Evolutionary conservation across 2,329 filamentous ascomycete species (phyloP), one percentile per base, ranked within the genome.

Genomic region (Xylariaceae sp.): DNA sequence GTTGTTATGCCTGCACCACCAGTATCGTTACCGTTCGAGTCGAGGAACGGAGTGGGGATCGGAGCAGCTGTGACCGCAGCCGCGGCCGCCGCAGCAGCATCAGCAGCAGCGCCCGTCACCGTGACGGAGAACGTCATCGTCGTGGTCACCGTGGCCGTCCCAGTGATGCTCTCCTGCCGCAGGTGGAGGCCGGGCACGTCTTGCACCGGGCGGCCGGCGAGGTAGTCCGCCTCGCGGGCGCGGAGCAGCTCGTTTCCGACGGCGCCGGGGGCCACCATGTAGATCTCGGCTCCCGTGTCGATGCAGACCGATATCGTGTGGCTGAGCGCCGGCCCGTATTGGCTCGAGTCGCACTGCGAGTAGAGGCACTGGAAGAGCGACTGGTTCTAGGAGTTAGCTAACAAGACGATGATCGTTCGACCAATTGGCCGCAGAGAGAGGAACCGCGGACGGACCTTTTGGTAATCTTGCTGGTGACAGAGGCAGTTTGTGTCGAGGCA

Each of bases 321-420:
- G 32, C 63, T 62, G 5, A 71, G 64, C 12, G 68, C 66, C 9
- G 61, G 57, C 37, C 68, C 68, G 48, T 71, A 71, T 14, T 68
- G 54, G 20, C 51, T 52, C 9, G 65, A 56, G 50, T 71, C 69
- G 55, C 69, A 71, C 58, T 71, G 69, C 0, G 67, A 67, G 44
- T 70, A 70, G n/a, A 71, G 66, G 20, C 69, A 70, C 41, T 70
- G 68, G 46, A 70, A 71, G 19, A 70, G 63, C 2, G 67, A 66
- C 68, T 71, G 20, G 1, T 44, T 10, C 40, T 1, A 7, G 21
- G 2, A 2, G 44, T 52, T 16, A 48, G 48, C 20, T 50, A 40
- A 21, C 4, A 9, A 5, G 32, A n/a, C n/a, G n/a, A n/a, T n/a
- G n/a, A n/a, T n/a, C n/a, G n/a, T n/a, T n/a, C n/a, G 7, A 10